phyloP scores from a whole-genome alignment of 441 rosid species.

The Corymbia calophylla region DNA sequence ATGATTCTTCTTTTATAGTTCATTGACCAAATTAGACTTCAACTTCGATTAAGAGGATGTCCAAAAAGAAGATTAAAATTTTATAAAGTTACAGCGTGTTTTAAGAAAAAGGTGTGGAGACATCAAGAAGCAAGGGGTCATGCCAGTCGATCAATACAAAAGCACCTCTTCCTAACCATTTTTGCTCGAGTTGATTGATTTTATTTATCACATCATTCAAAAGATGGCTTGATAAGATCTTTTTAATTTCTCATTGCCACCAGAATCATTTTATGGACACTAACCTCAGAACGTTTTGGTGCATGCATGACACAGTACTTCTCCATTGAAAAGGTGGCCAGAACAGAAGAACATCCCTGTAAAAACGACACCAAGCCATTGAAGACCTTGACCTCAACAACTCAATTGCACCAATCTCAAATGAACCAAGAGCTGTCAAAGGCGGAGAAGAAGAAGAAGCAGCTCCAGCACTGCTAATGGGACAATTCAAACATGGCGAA shows the following conservation, averaged over 20 bases:
- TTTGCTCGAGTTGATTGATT: neutral
- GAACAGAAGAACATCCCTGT: neutral
- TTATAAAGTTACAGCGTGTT: rapidly evolving
- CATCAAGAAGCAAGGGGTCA: neutral
- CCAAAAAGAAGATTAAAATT: neutral
- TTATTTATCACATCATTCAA: neutral
- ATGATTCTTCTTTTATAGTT: neutral
- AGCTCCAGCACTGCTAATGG: neutral
- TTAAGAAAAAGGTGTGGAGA: neutral
- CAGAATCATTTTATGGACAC: neutral
- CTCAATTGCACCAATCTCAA: neutral
- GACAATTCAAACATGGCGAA: neutral
- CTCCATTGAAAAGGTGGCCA: neutral
- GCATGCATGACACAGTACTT: neutral
- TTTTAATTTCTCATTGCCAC: neutral
- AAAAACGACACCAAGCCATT: neutral
- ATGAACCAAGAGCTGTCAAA: neutral
- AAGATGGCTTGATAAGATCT: neutral
- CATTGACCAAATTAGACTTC: neutral
- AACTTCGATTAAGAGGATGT: neutral
- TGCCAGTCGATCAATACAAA: neutral
- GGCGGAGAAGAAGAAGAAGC: neutral
- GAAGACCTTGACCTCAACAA: neutral
- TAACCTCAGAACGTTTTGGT: neutral
- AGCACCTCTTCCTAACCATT: neutral